Evolutionary conservation across 1,284 basidiomycete genomes (phyloP).

Genomic region (Apiotrichum gracile): DNA sequence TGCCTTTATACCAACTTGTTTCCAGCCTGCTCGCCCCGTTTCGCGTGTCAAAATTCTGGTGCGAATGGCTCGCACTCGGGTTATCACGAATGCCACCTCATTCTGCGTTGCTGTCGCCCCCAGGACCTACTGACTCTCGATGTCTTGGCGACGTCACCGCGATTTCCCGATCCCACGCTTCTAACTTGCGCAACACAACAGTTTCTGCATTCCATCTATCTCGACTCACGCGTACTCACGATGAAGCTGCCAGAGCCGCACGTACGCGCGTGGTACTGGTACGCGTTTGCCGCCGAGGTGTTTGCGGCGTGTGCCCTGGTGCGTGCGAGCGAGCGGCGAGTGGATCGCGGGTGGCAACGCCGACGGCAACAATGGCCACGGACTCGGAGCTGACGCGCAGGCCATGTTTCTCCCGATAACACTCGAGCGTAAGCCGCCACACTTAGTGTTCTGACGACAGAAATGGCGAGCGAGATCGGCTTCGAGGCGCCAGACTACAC

Average conservation of each 20-base stretch:
- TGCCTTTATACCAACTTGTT: no score
- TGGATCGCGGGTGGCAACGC: no score
- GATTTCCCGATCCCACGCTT: not conserved
- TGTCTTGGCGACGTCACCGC: not conserved
- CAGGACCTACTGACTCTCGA: no score
- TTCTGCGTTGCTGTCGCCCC: not conserved
- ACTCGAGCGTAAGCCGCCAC: constrained; percentile 34
- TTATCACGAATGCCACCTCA: not conserved
- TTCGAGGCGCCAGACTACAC: constrained; percentile 31
- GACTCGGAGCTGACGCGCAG: constrained; percentile 21
- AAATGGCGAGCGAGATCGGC: constrained; percentile 42
- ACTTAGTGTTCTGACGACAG: constrained; percentile 11
- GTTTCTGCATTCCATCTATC: not conserved
- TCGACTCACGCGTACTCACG: not conserved
- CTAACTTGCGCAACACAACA: not conserved
- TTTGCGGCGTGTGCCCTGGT: constrained; percentile 40
- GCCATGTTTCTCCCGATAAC: constrained; percentile 46
- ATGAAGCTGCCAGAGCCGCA: constrained; percentile 15
- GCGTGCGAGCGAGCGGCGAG: constrained; percentile 4
- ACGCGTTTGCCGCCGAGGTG: constrained; percentile 44
- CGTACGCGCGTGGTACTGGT: constrained; percentile 42
- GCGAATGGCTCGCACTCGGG: not conserved
- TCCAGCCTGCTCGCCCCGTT: no score
- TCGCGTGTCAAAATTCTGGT: no score
- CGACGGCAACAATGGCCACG: no score